A percentile compares a stretch with the other conserved stretches of the same genome.
These are phyloP conservation scores for Alternaria panax DNA, from an alignment of 2,329 filamentous ascomycete genomes.

Conservation along the genomic window DNA sequence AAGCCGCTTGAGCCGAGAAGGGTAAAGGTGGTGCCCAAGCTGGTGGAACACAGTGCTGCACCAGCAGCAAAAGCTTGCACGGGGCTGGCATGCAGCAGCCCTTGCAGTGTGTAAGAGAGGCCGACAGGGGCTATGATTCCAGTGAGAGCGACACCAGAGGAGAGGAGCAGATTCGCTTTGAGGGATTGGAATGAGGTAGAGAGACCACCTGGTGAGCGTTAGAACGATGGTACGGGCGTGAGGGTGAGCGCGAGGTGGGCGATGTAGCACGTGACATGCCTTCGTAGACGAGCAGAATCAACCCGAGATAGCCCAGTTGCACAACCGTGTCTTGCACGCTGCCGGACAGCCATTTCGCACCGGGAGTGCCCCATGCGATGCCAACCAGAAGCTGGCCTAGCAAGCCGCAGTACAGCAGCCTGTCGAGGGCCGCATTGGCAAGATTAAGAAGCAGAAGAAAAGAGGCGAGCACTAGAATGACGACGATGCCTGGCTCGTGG, in stretches of 20 bases:
- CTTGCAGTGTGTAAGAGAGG: slow-evolving; percentile 67
- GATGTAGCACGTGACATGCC: slow-evolving; percentile 49
- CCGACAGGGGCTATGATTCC: slow-evolving; percentile 71
- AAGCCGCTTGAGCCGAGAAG: slow-evolving; percentile 68
- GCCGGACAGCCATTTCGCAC: slow-evolving; percentile 64
- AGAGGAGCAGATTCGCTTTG: slow-evolving; percentile 67
- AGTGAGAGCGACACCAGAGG: slow-evolving; percentile 68
- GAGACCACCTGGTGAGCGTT: slow-evolving; percentile 61
- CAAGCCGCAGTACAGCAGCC: slow-evolving; percentile 71
- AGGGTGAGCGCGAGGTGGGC: too few species aligned
- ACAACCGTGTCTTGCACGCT: slow-evolving; percentile 64
- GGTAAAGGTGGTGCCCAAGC: slow-evolving; percentile 74
- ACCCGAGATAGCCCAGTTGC: slow-evolving; percentile 74
- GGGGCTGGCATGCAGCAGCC: slow-evolving; percentile 58
- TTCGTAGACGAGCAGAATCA: slow-evolving; percentile 77
- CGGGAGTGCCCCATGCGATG: slow-evolving; percentile 73
- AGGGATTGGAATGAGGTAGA: slow-evolving; percentile 63
- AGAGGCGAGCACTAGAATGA: slow-evolving; percentile 66
- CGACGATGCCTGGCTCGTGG: slow-evolving; percentile 67
- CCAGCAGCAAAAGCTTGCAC: slow-evolving; percentile 76
- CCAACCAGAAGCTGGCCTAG: slow-evolving; percentile 76
- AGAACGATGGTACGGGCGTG: slow-evolving; percentile 3
- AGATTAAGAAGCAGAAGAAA: slow-evolving; percentile 70
- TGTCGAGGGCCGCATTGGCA: slow-evolving; percentile 65
- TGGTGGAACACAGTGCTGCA: slow-evolving; percentile 76